Base-by-base conservation (phyloP, 208 protist genomes). In the Trypanosoma conorhini region DNA sequence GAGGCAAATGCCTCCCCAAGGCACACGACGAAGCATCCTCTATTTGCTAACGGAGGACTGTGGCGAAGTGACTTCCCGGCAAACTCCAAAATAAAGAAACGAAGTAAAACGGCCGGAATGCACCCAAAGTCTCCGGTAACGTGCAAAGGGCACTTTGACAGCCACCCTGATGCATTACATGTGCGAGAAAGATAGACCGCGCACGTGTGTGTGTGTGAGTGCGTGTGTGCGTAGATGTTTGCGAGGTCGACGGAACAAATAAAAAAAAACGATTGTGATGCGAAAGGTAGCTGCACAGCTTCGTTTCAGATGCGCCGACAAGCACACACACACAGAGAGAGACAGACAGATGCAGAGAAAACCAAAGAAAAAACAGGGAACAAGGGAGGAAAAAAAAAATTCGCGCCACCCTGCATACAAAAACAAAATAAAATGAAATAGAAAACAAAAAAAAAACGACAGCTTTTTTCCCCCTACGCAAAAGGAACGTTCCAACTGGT, bases 401-500 rank as follows among this genome's bases (percentile, higher is more conserved):
- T n/a, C n/a, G n/a, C n/a, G n/a, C n/a, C n/a, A n/a, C n/a, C n/a
- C n/a, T n/a, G n/a, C n/a, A n/a, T n/a, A n/a, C n/a, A 46, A 46
- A 46, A 3, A 10, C 42, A 46, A 46, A 46, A 19, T 21, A 3
- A 1, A 19, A 12, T 46, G 42, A 46, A 46, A 46, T 12, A 10
- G 55, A 59, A 70, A 48, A 76, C 48, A 76, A 51, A 65, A 55
- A 75, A 62, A 70, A 62, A 48, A 70, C 26, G 5, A 70, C 26
- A 54, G n/a, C 61, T 51, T 72, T 56, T n/a, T n/a, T n/a, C n/a
- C n/a, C n/a, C n/a, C 54, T 86, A 94, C 5, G 80, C 89, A 69
- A 94, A 94, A 2, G 89, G 89, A 62, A 94, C 81, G 56, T 94
- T 94, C 89, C 89, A 94, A 62, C 82, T 89, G 3, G 68, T 79